These are phyloP conservation scores for Abrus precatorius DNA, from an alignment of 306 rosid species.

Conservation along the genomic window DNA sequence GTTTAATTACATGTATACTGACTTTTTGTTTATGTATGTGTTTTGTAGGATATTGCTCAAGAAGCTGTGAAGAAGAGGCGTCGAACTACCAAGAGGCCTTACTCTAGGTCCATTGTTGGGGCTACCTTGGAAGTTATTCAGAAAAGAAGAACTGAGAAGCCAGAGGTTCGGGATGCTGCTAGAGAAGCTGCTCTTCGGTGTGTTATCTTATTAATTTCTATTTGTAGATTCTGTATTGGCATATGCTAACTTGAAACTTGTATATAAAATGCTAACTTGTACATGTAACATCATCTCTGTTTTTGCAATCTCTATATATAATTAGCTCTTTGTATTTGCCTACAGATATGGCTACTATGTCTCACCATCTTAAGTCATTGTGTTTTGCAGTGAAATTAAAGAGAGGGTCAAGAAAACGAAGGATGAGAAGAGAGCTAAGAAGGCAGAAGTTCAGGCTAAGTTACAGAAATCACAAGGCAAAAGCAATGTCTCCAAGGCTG, in stretches of 20 bases:
- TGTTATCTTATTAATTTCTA: not conserved
- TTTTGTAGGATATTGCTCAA: conserved; percentile 70
- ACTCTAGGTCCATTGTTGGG: conserved; percentile 50
- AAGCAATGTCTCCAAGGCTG: conserved; percentile 65
- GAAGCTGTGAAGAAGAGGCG: conserved; percentile 45
- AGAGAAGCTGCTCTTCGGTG: conserved; percentile 50
- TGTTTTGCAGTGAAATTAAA: conserved; percentile 69
- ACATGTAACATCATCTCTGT: not conserved
- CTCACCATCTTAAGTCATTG: not conserved
- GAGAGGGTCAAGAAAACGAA: conserved; percentile 88
- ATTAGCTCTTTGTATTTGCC: not conserved
- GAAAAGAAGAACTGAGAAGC: conserved; percentile 47
- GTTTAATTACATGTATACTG: not conserved
- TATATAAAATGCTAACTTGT: too few species aligned
- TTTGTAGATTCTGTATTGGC: not conserved
- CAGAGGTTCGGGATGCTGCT: conserved; percentile 45
- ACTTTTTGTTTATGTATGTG: conserved; percentile 38
- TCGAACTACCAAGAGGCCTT: conserved; percentile 42
- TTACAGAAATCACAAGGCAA: conserved; percentile 67
- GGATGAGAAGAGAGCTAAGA: conserved; percentile 91
- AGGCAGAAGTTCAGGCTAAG: conserved; percentile 75
- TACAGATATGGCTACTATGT: not conserved
- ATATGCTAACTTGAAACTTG: too few species aligned
- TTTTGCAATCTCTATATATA: not conserved
- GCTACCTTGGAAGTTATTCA: conserved; percentile 49